Base-by-base conservation (phyloP, 768 basidiomycete genomes). In the Calvatia gigantea region DNA sequence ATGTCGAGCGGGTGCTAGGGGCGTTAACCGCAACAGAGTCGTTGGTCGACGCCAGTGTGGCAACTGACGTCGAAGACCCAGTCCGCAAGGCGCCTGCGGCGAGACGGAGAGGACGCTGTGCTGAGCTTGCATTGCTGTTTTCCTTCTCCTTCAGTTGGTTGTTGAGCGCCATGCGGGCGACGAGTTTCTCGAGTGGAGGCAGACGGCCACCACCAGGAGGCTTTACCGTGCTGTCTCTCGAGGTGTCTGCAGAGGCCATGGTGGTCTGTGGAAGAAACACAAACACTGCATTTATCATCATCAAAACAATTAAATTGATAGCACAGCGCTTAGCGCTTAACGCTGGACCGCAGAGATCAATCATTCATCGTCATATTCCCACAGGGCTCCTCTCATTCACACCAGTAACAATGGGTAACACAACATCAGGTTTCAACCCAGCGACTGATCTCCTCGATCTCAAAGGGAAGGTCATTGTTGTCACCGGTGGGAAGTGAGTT, bases 131-230 rank as follows among this genome's bases (percentile, higher is more conserved):
- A 7, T 65, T 55, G 48, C 65, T 64, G 28, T 65, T 69, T 43
- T 66, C 62, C 15, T 56, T 56, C 19, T 19, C 66, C 59, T n/a
- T n/a, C n/a, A n/a, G n/a, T n/a, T 44, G 52, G 25, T 64, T 62
- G 45, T 73, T 82, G 48, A 78, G 71, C 62, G 76, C 82, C 67
- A 91, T 88, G 46, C 88, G 84, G 4, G 89, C 89, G 2, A 87
- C 90, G 52, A 92, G 83, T 69, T 91, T 87, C 72, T 89, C 87
- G 12, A 92, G 78, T 6, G 90, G 90, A 0, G 89, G 89, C 15
- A 85, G 74, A 21, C 88, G 82, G 5, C 57, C 64, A 43, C 70
- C 62, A 19, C 61, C 49, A 2, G 56, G 35, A 53, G 65, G 63
- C 61, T 65, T 66, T 2, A 61, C 31, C 25, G 57, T 2, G 12